phyloP scores from a whole-genome alignment of 2,329 filamentous ascomycete genomes.

The Sporothrix pallida region DNA sequence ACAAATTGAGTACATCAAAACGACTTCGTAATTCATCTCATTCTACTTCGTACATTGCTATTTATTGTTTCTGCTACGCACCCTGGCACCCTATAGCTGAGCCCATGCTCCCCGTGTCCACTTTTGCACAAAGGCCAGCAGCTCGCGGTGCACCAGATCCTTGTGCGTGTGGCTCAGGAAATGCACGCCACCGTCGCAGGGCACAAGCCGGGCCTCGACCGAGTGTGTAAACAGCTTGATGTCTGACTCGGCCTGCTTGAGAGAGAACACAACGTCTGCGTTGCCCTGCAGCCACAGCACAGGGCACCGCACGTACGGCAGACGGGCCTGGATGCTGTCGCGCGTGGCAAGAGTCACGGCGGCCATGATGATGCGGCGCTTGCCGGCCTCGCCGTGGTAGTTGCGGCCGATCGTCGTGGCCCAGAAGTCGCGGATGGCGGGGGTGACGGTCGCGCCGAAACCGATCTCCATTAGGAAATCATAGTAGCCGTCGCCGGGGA shows the following conservation, averaged over 20 bases:
- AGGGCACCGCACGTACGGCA: slow-evolving; percentile 54
- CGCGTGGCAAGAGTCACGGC: slow-evolving; percentile 50
- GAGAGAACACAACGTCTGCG: slow-evolving; percentile 50
- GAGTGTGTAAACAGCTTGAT: slow-evolving; percentile 54
- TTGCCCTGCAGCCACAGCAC: slow-evolving; percentile 60
- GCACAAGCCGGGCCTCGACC: slow-evolving; percentile 49
- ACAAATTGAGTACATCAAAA: no score
- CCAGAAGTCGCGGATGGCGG: slow-evolving; percentile 50
- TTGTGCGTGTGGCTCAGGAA: slow-evolving; percentile 54
- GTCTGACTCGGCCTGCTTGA: slow-evolving; percentile 49
- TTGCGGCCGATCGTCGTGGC: slow-evolving; percentile 49
- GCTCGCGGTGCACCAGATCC: slow-evolving; percentile 50
- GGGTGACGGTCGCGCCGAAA: slow-evolving; percentile 47
- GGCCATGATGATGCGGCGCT: slow-evolving; percentile 52
- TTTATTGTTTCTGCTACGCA: neutral
- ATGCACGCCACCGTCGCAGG: slow-evolving; percentile 52
- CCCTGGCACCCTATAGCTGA: neutral
- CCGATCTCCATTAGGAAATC: slow-evolving; percentile 51
- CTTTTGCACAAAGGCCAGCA: slow-evolving; percentile 43
- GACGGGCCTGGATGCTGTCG: slow-evolving; percentile 51
- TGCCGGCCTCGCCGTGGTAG: slow-evolving; percentile 54
- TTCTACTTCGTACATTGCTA: no score
- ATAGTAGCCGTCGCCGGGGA: slow-evolving; percentile 51
- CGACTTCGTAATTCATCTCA: no score
- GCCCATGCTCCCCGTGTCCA: slow-evolving; percentile 22